Evolutionary conservation across 345 rosid species (phyloP), one percentile per base, ranked within the genome.

Genomic region (Bruguiera gymnorhiza): DNA sequence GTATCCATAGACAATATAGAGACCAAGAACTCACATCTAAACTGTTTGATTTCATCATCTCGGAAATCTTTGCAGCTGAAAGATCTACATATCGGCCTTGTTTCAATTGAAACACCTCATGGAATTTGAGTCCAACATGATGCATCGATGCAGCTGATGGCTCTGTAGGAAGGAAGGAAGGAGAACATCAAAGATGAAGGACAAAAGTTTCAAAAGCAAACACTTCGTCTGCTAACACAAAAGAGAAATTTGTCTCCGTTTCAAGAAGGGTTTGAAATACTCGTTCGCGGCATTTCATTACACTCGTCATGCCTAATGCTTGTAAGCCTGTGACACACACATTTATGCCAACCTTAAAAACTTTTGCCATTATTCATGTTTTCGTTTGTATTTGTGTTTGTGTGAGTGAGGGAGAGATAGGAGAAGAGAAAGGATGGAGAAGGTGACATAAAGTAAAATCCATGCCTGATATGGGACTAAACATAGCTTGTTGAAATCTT

Each of bases 1-100:
- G 43, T 8, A 9, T 37, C 43, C 43, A 37, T 37, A 37, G 43
- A 9, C 43, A 37, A 6, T 9, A 37, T 37, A 74, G 68, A 59
- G 21, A 68, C 23, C 4, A 1, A 61, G 65, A 26, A 64, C 29
- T 37, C 80, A 89, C 99, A 62, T 92, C 98, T 80, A 90, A 80
- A 72, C 89, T 87, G 76, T 71, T 92, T 21, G 96, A 84, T 76
- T 83, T 89, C 94, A 90, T 84, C 90, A 92, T 92, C 79, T 92
- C 97, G 15, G 96, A 77, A 66, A 95, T 86, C 78, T 87, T 88
- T 37, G 96, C 78, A 39, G 48, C 16, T 39, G 48, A 39, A 39
- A 39, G 48, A 10, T 10, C 48, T 2, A 39, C 48, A 70, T 90
- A 88, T 31, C 86, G 78, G 26, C 89, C 99, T 37, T 88, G 97